A percentile compares a stretch with the other conserved stretches of the same genome.
Conservation (phyloP, 768 basidiomycete genomes). For the Pleurotus tuber-regium region DNA sequence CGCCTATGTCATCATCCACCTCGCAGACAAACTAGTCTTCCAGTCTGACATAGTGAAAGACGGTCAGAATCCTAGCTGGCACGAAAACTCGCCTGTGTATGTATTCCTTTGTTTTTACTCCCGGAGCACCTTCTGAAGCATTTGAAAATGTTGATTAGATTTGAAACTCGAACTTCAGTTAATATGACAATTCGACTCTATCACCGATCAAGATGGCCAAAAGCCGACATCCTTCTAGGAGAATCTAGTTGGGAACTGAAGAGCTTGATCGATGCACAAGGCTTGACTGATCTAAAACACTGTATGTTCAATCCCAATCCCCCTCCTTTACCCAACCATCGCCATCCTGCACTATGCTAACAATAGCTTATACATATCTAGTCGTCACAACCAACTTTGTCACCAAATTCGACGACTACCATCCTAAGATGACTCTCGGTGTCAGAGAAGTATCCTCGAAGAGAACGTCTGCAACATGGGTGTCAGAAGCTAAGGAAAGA, state of each 20-base stretch:
- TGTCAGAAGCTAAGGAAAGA: background rate
- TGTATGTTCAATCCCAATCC: no score
- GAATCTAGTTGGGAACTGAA: background rate
- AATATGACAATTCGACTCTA: no score
- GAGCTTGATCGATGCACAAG: no score
- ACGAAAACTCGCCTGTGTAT: conserved; percentile 4
- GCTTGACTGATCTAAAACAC: no score
- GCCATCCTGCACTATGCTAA: no score
- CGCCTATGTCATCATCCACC: background rate
- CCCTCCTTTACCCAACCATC: background rate
- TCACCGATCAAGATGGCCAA: conserved; percentile 1
- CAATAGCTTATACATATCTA: no score
- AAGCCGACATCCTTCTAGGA: background rate
- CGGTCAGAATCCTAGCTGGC: background rate
- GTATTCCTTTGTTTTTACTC: background rate
- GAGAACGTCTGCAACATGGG: background rate
- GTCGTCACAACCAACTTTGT: no score
- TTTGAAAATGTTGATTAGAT: no score
- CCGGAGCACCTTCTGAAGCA: background rate
- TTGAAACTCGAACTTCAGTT: no score
- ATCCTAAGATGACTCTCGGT: background rate
- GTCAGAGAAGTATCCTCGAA: conserved; percentile 5
- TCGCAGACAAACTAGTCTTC: background rate
- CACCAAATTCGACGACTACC: background rate
- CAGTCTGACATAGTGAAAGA: background rate